phyloP scores from a whole-genome alignment of 139 green algal species.

The Chlamydomonas asymmetrica region DNA sequence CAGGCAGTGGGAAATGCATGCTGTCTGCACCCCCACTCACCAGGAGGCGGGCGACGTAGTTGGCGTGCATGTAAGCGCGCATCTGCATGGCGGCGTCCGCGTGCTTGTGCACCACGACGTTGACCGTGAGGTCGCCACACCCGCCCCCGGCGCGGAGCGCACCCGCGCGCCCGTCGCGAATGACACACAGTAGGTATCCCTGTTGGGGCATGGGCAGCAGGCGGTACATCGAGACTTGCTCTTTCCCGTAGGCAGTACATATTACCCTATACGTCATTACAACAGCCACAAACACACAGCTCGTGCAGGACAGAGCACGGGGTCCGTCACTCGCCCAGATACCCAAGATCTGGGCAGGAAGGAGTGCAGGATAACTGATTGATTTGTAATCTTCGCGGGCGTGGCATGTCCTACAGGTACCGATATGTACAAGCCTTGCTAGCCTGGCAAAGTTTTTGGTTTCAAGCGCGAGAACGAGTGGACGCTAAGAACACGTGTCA shows the following conservation, averaged over 20 bases:
- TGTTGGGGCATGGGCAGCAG: background rate
- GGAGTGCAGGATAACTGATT: no score
- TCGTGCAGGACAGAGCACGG: no score
- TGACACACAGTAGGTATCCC: background rate
- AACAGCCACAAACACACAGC: background rate
- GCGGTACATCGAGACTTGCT: background rate
- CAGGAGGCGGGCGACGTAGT: background rate
- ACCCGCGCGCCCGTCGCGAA: background rate
- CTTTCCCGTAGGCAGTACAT: background rate
- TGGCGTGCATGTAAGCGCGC: slow-evolving; percentile 33
- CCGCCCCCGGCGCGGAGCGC: background rate
- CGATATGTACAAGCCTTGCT: no score
- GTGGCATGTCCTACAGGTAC: no score
- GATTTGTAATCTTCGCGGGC: no score
- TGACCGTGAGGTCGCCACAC: background rate
- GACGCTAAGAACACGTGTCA: no score
- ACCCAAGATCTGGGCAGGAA: no score
- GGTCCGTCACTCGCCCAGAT: no score
- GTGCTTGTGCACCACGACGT: slow-evolving; percentile 23
- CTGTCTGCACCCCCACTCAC: no score
- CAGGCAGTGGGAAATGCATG: no score
- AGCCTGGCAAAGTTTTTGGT: no score
- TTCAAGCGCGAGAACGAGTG: no score
- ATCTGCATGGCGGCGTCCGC: slow-evolving; percentile 3
- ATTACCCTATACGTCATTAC: background rate